These are phyloP conservation scores for Podila clonocystis DNA, from an alignment of 192 early-diverging fungal species.

Conservation along the genomic window DNA sequence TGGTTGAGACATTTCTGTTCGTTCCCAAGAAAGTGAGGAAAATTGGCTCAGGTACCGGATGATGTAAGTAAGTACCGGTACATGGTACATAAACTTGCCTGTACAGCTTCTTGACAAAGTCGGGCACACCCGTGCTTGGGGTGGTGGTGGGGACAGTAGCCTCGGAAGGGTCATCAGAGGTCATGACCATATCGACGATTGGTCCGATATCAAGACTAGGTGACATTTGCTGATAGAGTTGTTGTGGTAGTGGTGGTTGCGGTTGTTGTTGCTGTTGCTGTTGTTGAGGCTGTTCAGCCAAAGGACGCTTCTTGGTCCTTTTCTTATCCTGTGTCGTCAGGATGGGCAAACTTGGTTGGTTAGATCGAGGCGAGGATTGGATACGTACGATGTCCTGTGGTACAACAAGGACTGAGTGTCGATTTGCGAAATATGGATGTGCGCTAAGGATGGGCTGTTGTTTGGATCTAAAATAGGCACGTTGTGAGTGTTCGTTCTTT, in stretches of 20 bases:
- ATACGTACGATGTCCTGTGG: not conserved
- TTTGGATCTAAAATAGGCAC: slow-evolving; percentile 1
- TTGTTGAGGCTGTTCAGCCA: slow-evolving; percentile 16
- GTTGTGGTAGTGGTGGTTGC: not conserved
- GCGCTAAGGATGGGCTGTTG: not conserved
- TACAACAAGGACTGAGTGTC: not conserved
- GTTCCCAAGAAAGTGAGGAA: slow-evolving; percentile 1
- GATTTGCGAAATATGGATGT: not conserved
- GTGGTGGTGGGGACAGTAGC: not conserved
- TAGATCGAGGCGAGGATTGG: not conserved
- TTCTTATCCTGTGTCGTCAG: slow-evolving; percentile 48
- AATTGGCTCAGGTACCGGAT: slow-evolving; percentile 1
- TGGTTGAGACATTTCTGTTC: not conserved
- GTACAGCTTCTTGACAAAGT: slow-evolving; percentile 62
- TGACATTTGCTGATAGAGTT: not conserved
- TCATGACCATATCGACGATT: slow-evolving; percentile 23
- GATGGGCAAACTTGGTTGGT: slow-evolving; percentile 18
- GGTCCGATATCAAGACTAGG: not conserved
- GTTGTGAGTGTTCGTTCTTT: not conserved
- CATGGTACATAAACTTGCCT: slow-evolving; percentile 20
- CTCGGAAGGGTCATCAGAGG: slow-evolving; percentile 18
- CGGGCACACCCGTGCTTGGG: slow-evolving; percentile 48
- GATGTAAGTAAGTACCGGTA: slow-evolving; percentile 4
- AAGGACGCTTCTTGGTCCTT: slow-evolving; percentile 45
- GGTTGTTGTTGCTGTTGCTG: not conserved